Conservation (phyloP, 768 basidiomycete species). For the Pleurotus sapidus region DNA sequence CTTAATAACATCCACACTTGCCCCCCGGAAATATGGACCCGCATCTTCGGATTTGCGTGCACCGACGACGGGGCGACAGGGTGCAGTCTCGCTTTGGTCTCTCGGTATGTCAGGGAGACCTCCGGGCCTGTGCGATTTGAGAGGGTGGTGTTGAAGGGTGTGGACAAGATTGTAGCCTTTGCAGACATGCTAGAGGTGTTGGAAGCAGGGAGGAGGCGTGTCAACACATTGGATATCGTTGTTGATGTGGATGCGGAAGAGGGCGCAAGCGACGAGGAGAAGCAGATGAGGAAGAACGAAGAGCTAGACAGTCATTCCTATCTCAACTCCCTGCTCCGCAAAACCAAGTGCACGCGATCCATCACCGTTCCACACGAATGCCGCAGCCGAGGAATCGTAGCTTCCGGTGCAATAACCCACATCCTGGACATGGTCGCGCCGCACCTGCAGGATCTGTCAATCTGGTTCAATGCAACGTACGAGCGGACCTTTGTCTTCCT, state of each 20-base stretch:
- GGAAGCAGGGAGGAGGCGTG: background rate
- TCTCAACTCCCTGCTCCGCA: background rate
- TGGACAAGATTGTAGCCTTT: background rate
- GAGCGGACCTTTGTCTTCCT: background rate
- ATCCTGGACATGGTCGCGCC: background rate
- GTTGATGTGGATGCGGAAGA: background rate
- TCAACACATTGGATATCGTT: background rate
- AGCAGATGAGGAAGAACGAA: background rate
- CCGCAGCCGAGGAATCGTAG: background rate
- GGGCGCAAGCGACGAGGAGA: background rate
- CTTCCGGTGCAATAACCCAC: background rate
- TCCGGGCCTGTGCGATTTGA: conserved; percentile 16
- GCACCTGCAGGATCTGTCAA: background rate
- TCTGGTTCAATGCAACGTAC: conserved; percentile 4
- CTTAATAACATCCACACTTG: background rate
- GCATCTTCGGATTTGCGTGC: conserved; percentile 32
- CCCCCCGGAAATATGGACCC: conserved; percentile 25
- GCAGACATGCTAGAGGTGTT: background rate
- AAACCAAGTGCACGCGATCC: background rate
- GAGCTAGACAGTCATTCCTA: background rate
- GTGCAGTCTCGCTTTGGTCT: conserved; percentile 32
- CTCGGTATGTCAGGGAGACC: conserved; percentile 22
- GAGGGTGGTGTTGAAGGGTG: background rate
- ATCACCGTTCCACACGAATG: background rate
- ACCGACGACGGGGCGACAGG: conserved; percentile 32